Conservation (phyloP, 2,329 filamentous ascomycete species). For the Trichoderma arundinaceum region DNA sequence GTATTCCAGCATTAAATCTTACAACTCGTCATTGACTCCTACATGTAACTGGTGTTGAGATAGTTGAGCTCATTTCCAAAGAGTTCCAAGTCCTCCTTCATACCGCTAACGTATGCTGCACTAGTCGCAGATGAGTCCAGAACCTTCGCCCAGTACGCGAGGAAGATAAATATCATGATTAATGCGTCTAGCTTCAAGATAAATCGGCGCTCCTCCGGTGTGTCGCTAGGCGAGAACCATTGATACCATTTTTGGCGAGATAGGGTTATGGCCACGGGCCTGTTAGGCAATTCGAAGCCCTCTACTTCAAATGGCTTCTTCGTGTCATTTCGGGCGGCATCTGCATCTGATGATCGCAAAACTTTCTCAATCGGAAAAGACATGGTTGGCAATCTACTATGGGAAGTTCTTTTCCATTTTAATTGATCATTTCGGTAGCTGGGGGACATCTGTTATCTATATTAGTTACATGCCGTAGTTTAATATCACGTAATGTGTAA, state of each 20-base stretch:
- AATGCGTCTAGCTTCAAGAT: conserved; percentile 62
- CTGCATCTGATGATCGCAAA: not conserved
- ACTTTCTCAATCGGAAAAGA: not conserved
- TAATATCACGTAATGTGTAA: not conserved
- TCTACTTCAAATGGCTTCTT: not conserved
- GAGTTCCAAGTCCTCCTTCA: conserved; percentile 57
- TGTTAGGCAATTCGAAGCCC: not conserved
- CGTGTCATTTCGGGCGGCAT: not conserved
- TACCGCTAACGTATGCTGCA: conserved; percentile 45
- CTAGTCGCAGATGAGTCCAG: conserved; percentile 43
- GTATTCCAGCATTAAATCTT: not conserved
- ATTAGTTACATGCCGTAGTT: not conserved
- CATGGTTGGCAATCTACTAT: not conserved
- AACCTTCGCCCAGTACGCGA: conserved; percentile 63
- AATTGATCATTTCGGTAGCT: not conserved
- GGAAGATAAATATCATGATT: conserved; percentile 61
- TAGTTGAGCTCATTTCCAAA: conserved; percentile 61
- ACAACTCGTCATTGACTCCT: not conserved
- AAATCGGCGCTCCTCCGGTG: conserved; percentile 44
- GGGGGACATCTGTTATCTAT: not conserved
- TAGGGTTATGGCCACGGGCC: not conserved
- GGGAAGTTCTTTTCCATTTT: not conserved
- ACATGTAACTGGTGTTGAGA: conserved; percentile 44
- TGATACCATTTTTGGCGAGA: conserved; percentile 44
- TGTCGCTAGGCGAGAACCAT: conserved; percentile 58